phyloP scores from a whole-genome alignment of 768 basidiomycete species.

The Auricularia heimuer region DNA sequence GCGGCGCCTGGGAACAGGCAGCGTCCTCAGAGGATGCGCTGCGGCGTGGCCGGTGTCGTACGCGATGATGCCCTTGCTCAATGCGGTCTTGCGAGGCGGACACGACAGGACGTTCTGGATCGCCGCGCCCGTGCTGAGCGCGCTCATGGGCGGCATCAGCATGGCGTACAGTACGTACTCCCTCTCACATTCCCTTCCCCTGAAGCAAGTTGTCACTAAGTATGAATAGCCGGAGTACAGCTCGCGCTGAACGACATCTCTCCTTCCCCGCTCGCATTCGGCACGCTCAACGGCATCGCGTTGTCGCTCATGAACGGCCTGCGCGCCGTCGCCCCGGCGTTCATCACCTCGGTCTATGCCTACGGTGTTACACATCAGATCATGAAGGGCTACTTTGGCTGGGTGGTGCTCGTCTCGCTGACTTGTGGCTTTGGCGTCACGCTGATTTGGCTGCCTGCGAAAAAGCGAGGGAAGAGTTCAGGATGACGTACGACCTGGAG shows the following conservation, averaged over 20 bases:
- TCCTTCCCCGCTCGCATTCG: slow-evolving; percentile 1
- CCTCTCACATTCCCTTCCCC: not conserved
- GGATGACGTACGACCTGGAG: too few species aligned
- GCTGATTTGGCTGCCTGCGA: not conserved
- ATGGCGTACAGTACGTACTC: not conserved
- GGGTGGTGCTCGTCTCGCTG: not conserved
- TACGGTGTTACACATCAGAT: not conserved
- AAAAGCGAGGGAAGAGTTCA: not conserved
- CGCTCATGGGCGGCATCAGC: not conserved
- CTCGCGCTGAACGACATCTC: slow-evolving; percentile 8
- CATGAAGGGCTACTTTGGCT: not conserved
- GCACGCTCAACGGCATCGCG: slow-evolving; percentile 7
- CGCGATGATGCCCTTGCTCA: not conserved
- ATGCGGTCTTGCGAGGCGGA: not conserved
- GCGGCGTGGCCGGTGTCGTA: not conserved
- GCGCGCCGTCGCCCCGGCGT: not conserved
- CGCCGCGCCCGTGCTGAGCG: not conserved
- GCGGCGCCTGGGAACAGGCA: slow-evolving; percentile 3
- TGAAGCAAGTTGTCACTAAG: not conserved
- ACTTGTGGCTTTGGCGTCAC: not conserved
- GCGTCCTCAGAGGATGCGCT: slow-evolving; percentile 1
- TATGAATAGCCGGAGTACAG: slow-evolving; percentile 3
- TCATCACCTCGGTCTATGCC: not conserved
- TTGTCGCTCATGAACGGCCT: slow-evolving; percentile 2
- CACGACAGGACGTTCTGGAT: not conserved